Percentiles rank a stretch among this genome's conserved stretches.
Evolutionary conservation across 768 basidiomycete genomes (phyloP).

Genomic region (Coprinellus micaceus): DNA sequence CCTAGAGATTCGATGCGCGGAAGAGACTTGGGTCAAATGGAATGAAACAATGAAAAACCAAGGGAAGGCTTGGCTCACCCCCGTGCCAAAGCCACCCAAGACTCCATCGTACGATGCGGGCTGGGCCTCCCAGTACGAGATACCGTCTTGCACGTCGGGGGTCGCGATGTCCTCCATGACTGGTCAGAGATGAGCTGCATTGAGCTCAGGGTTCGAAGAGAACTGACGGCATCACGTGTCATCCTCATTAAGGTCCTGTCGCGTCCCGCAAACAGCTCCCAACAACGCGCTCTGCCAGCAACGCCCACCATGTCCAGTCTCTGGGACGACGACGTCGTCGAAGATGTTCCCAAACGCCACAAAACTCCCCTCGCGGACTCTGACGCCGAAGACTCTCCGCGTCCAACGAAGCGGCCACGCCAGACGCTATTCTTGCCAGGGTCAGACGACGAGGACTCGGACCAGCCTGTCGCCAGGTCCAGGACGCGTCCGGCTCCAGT

Average conservation of each 20-base stretch:
- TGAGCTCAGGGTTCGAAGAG: conserved; percentile 11
- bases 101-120: conserved; percentile 86
- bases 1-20: conserved; percentile 89
- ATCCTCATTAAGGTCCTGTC: conserved; percentile 15
- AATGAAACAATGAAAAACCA: conserved; percentile 11
- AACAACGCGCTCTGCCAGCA: conserved; percentile 38
- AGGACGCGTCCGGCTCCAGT: conserved; percentile 33
- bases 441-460: conserved; percentile 30
- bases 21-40: conserved; percentile 53
- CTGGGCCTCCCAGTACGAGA: conserved; percentile 83
- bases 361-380: conserved; percentile 16
- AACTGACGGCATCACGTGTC: conserved; percentile 20
- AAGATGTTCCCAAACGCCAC: conserved; percentile 21
- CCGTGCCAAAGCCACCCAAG: conserved; percentile 54
- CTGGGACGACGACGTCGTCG: conserved; percentile 51
- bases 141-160: conserved; percentile 69
- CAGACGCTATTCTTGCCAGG: conserved; percentile 55
- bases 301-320: conserved; percentile 39
- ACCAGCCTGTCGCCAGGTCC: conserved; percentile 43
- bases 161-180: conserved; percentile 18
- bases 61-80: conserved; percentile 48
- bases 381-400: conserved; percentile 21
- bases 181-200: no score
- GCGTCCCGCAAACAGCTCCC: conserved; percentile 32
- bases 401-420: conserved; percentile 30